Base-by-base conservation (phyloP, 2,329 filamentous ascomycete genomes). In the Fusarium poae region DNA sequence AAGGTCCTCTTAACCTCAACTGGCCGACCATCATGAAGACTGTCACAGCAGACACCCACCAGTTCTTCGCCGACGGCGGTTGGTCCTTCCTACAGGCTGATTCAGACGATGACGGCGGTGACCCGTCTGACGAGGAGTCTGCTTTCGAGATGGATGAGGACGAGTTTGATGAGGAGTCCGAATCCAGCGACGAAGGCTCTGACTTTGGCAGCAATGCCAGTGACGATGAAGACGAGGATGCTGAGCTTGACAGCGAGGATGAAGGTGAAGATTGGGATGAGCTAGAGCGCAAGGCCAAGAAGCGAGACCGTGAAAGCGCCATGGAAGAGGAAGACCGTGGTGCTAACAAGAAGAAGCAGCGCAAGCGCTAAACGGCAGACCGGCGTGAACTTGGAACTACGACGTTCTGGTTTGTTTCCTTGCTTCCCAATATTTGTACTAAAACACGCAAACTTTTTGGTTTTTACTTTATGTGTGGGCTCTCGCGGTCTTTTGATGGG, bases 11-110 rank as follows among this genome's bases (percentile, higher is more conserved):
- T 72, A 99, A 99, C 82, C 86, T 99, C 59, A 98, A 98, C 85
- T 99, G 96, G 96, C 92, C 92, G 13, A 97, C 94, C 18, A 99
- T 99, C 77, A 99, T 99, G 94, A 99, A 99, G 86, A 99, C 96
- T 0, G 94, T 99, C 27, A 95, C 92, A 21, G 90, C 92, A 35
- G 94, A 99, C 77, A 93, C 96, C 3, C 95, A 99, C 77, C 89
- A 91, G 73, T 99, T 99, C 88, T 99, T 97, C 80, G 88, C 86
- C 6, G 95, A 98, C 69, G 96, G 97, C 32, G 96, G 96, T 45
- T 99, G 96, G 96, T 91, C 89, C 3, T 98, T 99, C 87, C 79
- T 99, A 62, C 90, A 91, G 55, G 91, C 91, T 35, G 95, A 97
- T 62, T 94, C 91, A 1, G 96, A 98, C 75, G 92, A 92, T 16